These are phyloP conservation scores for Podila minutissima DNA, from an alignment of 192 early-diverging fungal species.

Conservation along the genomic window DNA sequence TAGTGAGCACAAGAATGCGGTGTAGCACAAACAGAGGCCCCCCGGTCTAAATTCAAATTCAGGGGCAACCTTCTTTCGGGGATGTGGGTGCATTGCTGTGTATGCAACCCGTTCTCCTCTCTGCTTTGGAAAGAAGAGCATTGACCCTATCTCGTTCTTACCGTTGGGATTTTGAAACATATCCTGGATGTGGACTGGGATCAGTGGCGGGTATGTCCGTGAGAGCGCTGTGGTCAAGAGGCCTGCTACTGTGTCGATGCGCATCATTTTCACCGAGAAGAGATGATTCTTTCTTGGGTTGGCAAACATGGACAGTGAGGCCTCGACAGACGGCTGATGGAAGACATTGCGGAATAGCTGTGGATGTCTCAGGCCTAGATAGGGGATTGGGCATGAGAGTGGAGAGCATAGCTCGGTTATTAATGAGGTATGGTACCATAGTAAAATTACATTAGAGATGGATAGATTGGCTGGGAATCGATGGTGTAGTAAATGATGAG, in stretches of 20 bases:
- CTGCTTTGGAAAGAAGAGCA: too few relatives aligned
- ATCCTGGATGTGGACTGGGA: conserved; percentile 45
- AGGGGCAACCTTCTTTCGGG: too few relatives aligned
- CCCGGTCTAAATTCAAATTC: too few relatives aligned
- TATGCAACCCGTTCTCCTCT: too few relatives aligned
- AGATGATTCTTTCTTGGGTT: conserved; percentile 24
- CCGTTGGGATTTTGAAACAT: conserved; percentile 51
- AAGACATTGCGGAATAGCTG: conserved; percentile 42
- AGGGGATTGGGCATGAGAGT: neutral
- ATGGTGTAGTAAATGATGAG: neutral
- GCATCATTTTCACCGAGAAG: conserved; percentile 50
- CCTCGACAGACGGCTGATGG: conserved; percentile 37
- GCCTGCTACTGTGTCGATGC: conserved; percentile 44
- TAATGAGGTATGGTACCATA: neutral
- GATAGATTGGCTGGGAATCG: too few relatives aligned
- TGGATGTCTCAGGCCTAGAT: conserved; percentile 32
- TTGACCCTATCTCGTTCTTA: conserved; percentile 5
- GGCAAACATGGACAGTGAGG: conserved; percentile 29
- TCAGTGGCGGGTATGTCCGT: conserved; percentile 38
- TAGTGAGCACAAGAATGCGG: neutral
- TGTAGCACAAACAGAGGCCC: neutral
- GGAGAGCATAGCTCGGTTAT: neutral
- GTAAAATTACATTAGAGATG: neutral
- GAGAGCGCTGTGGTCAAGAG: conserved; percentile 44
- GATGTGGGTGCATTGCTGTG: neutral